A percentile compares a stretch with the other conserved stretches of the same genome.
Evolutionary conservation across 306 rosid genomes (phyloP).

Genomic region (Cucumis sativus): Cucumber_9930_V3 NC_026657.2:9050501-9051000

Average conservation of each 20-base stretch:
- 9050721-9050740: conserved; percentile 66
- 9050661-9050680: conserved; percentile 61
- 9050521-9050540: conserved; percentile 63
- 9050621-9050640: conserved; percentile 86
- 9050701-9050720: conserved; percentile 55
- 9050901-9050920: conserved; percentile 36
- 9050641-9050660: conserved; percentile 54
- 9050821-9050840: conserved; percentile 58
- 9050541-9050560: conserved; percentile 57
- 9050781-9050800: conserved; percentile 55
- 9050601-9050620: conserved; percentile 60
- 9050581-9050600: conserved; percentile 54
- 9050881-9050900: conserved; percentile 34
- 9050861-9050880: conserved; percentile 33
- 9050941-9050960: conserved; percentile 36
- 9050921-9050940: conserved; percentile 64
- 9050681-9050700: conserved; percentile 89
- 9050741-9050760: conserved; percentile 71
- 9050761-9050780: conserved; percentile 44
- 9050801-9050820: conserved; percentile 47
- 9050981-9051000: conserved; percentile 52
- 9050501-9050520: conserved; percentile 58
- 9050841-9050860: conserved; percentile 36
- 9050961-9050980: conserved; percentile 36
- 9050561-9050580: conserved; percentile 55